phyloP scores from a whole-genome alignment of 768 basidiomycete species.

The Suillus placidus region DNA sequence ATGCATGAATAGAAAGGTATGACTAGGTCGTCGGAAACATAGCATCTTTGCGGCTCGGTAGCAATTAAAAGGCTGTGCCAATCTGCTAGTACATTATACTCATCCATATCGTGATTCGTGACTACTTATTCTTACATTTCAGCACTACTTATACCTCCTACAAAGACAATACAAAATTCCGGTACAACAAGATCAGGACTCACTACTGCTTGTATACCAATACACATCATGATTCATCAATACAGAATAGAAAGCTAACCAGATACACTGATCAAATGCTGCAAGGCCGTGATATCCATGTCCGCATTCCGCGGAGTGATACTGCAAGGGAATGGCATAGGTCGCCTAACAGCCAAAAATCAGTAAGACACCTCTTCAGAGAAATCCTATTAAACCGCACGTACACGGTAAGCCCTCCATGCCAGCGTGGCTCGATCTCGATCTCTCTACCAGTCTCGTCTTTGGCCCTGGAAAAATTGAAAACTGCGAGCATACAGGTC shows the following conservation, averaged over 20 bases:
- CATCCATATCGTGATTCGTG: too few relatives aligned
- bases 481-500: slow-evolving; percentile 4
- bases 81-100: too few relatives aligned
- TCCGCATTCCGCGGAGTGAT: slow-evolving; percentile 10
- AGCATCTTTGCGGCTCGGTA: background rate
- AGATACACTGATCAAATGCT: background rate
- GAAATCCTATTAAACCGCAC: background rate
- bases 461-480: slow-evolving; percentile 9
- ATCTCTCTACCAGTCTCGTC: slow-evolving; percentile 14
- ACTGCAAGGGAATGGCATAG: slow-evolving; percentile 4
- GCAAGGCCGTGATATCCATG: slow-evolving; percentile 9
- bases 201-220: background rate
- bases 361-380: background rate
- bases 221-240: background rate
- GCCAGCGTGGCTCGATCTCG: slow-evolving; percentile 9
- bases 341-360: slow-evolving; percentile 4
- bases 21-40: background rate
- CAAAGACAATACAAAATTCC: background rate
- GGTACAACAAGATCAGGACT: background rate
- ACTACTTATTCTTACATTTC: too few relatives aligned
- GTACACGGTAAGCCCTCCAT: slow-evolving; percentile 4
- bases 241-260: background rate
- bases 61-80: background rate
- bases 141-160: background rate
- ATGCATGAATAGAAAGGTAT: background rate